Evolutionary conservation across 1,284 basidiomycete species (phyloP).

Genomic region (Microbotryum lychnidis-dioicae): DNA sequence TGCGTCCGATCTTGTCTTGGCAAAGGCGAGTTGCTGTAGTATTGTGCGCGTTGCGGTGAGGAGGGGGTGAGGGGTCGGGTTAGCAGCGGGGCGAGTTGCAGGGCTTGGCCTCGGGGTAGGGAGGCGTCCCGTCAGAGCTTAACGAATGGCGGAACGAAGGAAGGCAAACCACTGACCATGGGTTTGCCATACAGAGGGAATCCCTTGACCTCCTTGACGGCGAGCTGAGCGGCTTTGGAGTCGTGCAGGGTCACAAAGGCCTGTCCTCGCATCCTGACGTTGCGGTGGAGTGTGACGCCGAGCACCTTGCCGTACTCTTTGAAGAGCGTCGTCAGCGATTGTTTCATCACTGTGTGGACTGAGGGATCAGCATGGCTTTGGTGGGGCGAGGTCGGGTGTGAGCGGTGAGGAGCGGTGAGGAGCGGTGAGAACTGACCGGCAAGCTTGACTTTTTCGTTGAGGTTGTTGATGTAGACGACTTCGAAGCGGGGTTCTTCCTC

Average conservation of each 20-base stretch:
- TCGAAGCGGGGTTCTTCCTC: slow-evolving; percentile 48
- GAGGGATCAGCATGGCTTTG: background rate
- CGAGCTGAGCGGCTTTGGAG: slow-evolving; percentile 71
- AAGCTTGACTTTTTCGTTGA: slow-evolving; percentile 93
- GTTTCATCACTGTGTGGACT: slow-evolving; percentile 60
- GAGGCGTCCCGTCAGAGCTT: background rate
- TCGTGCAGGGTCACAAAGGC: slow-evolving; percentile 89
- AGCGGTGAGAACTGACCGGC: slow-evolving; percentile 7
- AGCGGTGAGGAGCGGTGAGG: background rate
- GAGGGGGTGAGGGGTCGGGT: slow-evolving; percentile 1
- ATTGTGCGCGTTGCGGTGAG: background rate
- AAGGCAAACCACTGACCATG: slow-evolving; percentile 54
- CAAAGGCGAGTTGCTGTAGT: slow-evolving; percentile 82
- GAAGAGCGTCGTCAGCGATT: slow-evolving; percentile 80
- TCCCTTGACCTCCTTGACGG: slow-evolving; percentile 80
- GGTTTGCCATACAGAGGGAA: slow-evolving; percentile 96
- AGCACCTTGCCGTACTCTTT: slow-evolving; percentile 85
- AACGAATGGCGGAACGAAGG: background rate
- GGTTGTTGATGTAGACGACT: slow-evolving; percentile 92
- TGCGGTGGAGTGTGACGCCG: slow-evolving; percentile 84
- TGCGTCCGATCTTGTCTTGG: slow-evolving; percentile 76
- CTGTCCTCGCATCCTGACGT: slow-evolving; percentile 94
- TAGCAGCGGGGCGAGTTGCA: background rate
- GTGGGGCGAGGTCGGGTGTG: background rate
- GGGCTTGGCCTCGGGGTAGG: background rate